Conservation (phyloP, 306 rosid species). For the Ammopiptanthus mongolicus region DNA sequence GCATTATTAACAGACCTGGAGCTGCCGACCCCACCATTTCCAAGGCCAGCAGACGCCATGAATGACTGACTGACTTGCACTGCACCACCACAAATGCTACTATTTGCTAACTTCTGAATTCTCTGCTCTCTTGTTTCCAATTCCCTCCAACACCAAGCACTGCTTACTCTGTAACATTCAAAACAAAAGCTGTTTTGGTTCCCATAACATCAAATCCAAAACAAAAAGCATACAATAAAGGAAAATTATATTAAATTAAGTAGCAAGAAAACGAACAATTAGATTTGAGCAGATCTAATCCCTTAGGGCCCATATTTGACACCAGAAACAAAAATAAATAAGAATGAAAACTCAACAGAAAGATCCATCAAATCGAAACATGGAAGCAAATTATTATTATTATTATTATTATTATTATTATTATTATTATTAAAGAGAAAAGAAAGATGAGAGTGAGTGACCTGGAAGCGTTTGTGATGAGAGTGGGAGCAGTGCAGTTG, state of each 20-base stretch:
- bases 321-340: neutral
- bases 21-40: slow-evolving; percentile 86
- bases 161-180: slow-evolving; percentile 30
- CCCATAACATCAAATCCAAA: neutral
- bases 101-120: slow-evolving; percentile 13
- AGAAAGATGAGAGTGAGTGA: neutral
- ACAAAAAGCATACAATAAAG: neutral
- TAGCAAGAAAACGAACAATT: neutral
- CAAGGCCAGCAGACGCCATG: slow-evolving; percentile 92
- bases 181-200: neutral
- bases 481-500: slow-evolving; percentile 29
- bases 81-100: slow-evolving; percentile 17
- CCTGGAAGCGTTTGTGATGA: slow-evolving; percentile 26
- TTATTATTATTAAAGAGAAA: neutral
- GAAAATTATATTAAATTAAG: neutral
- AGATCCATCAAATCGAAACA: neutral
- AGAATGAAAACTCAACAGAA: neutral
- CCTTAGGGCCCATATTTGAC: neutral
- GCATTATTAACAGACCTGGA: slow-evolving; percentile 82
- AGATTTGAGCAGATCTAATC: slow-evolving; percentile 33
- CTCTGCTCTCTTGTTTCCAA: slow-evolving; percentile 22
- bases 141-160: slow-evolving; percentile 41
- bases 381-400: neutral
- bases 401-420: too few relatives aligned
- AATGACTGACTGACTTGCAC: neutral